Conservation (phyloP, 768 basidiomycete species). For the Chalciporus pseudorubinellus region DNA sequence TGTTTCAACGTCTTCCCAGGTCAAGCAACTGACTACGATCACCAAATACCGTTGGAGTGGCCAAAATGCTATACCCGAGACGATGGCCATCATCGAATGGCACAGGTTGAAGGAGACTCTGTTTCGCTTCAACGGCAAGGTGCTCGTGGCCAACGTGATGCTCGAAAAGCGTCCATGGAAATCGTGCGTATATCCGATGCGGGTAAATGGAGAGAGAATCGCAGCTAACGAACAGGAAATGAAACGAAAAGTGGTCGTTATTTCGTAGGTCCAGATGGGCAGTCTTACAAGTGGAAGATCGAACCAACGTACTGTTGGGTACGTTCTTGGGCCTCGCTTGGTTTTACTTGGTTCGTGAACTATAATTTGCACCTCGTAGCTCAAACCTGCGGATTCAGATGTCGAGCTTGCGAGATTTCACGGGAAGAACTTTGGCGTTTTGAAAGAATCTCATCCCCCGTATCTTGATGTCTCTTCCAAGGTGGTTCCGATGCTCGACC, state of each 20-base stretch:
- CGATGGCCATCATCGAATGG: slow-evolving; percentile 27
- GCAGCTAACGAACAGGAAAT: neutral
- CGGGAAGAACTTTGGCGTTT: slow-evolving; percentile 23
- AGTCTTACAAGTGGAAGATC: slow-evolving; percentile 34
- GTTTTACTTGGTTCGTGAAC: neutral
- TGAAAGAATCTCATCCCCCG: slow-evolving; percentile 20
- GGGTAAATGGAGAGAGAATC: too few species aligned
- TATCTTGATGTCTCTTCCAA: slow-evolving; percentile 26
- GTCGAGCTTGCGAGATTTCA: slow-evolving; percentile 20
- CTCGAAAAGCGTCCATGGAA: slow-evolving; percentile 15
- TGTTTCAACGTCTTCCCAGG: slow-evolving; percentile 14
- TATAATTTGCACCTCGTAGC: neutral
- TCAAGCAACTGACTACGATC: slow-evolving; percentile 23
- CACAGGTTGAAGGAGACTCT: slow-evolving; percentile 11
- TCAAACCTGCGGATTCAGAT: slow-evolving; percentile 13
- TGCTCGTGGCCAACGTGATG: slow-evolving; percentile 6
- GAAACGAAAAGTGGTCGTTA: slow-evolving; percentile 25
- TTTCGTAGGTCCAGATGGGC: slow-evolving; percentile 32
- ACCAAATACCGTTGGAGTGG: slow-evolving; percentile 24
- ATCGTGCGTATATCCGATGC: slow-evolving; percentile 11
- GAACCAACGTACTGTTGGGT: slow-evolving; percentile 27
- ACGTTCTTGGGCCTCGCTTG: neutral
- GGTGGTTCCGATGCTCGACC: slow-evolving; percentile 23
- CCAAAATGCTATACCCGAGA: slow-evolving; percentile 12
- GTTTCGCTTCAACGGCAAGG: slow-evolving; percentile 18